A percentile compares a stretch with the other conserved stretches of the same genome.
Conservation (phyloP, 805 yeast genomes). For the Yarrowia sp. region DNA sequence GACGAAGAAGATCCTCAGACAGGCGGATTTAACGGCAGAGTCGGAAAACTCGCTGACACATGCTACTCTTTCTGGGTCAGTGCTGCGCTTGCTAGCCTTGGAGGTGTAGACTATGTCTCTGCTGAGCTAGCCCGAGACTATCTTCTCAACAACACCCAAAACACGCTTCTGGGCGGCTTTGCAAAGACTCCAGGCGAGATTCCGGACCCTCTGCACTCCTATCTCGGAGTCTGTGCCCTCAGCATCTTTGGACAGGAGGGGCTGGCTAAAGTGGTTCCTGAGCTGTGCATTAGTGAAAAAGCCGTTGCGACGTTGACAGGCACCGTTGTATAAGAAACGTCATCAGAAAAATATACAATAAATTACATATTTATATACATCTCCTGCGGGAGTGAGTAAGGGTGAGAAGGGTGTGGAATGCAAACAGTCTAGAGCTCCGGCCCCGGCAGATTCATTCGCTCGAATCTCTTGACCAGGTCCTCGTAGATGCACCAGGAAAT, state of each 20-base stretch:
- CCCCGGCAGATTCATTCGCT: neutral
- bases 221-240: slow-evolving; percentile 52
- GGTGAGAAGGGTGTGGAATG: too few species aligned
- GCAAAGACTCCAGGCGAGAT: slow-evolving; percentile 53
- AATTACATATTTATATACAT: slow-evolving; percentile 24
- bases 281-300: slow-evolving; percentile 36
- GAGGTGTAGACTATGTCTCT: slow-evolving; percentile 41
- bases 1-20: neutral
- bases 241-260: slow-evolving; percentile 13
- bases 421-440: neutral
- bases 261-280: slow-evolving; percentile 36
- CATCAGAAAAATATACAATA: neutral
- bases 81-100: slow-evolving; percentile 54
- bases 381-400: neutral
- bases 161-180: slow-evolving; percentile 70
- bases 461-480: slow-evolving; percentile 54
- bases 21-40: slow-evolving; percentile 86
- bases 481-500: slow-evolving; percentile 97
- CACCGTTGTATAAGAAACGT: neutral
- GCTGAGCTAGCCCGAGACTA: slow-evolving; percentile 42
- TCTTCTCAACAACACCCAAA: slow-evolving; percentile 57
- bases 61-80: slow-evolving; percentile 86
- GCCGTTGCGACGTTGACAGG: slow-evolving; percentile 28
- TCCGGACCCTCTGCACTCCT: slow-evolving; percentile 67
- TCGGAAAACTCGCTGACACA: slow-evolving; percentile 80